Evolutionary conservation across 768 basidiomycete genomes (phyloP).

Genomic region (Lactifluus rugatus): DNA sequence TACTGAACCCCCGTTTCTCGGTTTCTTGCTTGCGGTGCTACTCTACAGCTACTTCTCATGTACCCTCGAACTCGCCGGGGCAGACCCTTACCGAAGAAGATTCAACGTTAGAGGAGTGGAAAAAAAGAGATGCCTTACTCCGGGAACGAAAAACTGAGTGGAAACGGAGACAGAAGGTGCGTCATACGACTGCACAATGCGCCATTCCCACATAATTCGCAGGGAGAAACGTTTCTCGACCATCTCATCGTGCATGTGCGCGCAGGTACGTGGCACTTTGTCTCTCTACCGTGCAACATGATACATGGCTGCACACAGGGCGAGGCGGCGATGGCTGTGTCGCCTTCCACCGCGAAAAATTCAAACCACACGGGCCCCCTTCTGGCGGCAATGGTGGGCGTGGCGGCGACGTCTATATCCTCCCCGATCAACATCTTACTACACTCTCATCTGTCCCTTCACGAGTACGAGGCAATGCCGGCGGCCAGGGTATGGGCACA

Average conservation of each 20-base stretch:
- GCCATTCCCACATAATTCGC: slow-evolving; percentile 5
- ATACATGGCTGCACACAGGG: slow-evolving; percentile 36
- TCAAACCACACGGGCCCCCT: slow-evolving; percentile 72
- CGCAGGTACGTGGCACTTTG: slow-evolving; percentile 39
- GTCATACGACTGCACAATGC: slow-evolving; percentile 20
- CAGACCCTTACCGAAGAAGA: not conserved
- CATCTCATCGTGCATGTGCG: slow-evolving; percentile 69
- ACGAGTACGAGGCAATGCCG: slow-evolving; percentile 56
- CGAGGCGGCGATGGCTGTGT: slow-evolving; percentile 86
- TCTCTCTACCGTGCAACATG: not conserved
- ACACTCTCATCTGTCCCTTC: slow-evolving; percentile 65
- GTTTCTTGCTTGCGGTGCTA: not conserved
- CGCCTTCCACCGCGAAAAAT: slow-evolving; percentile 89
- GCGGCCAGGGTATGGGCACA: slow-evolving; percentile 68
- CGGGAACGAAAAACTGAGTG: slow-evolving; percentile 58
- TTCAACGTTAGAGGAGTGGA: not conserved
- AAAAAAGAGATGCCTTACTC: slow-evolving; percentile 20
- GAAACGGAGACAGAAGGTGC: slow-evolving; percentile 62
- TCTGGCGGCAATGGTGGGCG: slow-evolving; percentile 90
- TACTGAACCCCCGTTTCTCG: not conserved
- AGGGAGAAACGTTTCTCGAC: slow-evolving; percentile 79
- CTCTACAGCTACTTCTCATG: not conserved
- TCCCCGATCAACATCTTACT: slow-evolving; percentile 67
- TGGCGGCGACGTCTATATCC: slow-evolving; percentile 80
- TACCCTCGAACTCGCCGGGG: not conserved